phyloP scores from a whole-genome alignment of 2,329 filamentous ascomycete genomes.

The Aspergillus luchuensis region DNA sequence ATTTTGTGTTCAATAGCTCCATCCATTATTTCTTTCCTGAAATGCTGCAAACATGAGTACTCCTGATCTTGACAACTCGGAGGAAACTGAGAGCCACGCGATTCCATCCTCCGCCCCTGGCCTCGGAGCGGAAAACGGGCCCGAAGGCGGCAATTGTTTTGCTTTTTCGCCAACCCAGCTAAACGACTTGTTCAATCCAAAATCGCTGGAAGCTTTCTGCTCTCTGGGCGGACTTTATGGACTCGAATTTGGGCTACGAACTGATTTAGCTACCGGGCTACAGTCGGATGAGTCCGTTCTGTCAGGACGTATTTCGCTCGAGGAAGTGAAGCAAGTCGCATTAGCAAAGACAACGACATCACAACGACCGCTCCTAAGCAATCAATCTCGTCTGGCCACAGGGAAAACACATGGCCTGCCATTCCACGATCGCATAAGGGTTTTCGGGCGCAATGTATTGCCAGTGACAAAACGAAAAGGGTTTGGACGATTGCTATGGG shows the following conservation, averaged over 20 bases:
- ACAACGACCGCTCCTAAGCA: background rate
- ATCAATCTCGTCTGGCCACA: too few species aligned
- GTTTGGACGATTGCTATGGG: conserved; percentile 68
- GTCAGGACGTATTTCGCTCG: conserved; percentile 16
- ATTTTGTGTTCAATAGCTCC: too few species aligned
- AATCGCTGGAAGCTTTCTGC: conserved; percentile 70
- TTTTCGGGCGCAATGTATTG: conserved; percentile 67
- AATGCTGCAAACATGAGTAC: too few species aligned
- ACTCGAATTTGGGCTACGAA: conserved; percentile 69
- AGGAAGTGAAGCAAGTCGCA: background rate
- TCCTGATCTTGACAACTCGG: too few species aligned
- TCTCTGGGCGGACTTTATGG: conserved; percentile 71
- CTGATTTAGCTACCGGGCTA: conserved; percentile 64
- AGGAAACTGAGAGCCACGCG: too few species aligned
- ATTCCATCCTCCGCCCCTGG: too few species aligned
- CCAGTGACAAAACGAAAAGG: conserved; percentile 67
- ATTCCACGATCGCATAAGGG: conserved; percentile 64
- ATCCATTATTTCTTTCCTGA: too few species aligned
- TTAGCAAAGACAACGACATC: background rate
- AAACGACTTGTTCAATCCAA: conserved; percentile 74
- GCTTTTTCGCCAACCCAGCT: conserved; percentile 70
- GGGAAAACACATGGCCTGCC: background rate
- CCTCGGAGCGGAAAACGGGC: too few species aligned
- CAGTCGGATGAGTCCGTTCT: conserved; percentile 64
- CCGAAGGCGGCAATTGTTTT: conserved; percentile 44